phyloP scores from a whole-genome alignment of 2,329 filamentous ascomycete genomes.

The Trichoderma semiorbis region DNA sequence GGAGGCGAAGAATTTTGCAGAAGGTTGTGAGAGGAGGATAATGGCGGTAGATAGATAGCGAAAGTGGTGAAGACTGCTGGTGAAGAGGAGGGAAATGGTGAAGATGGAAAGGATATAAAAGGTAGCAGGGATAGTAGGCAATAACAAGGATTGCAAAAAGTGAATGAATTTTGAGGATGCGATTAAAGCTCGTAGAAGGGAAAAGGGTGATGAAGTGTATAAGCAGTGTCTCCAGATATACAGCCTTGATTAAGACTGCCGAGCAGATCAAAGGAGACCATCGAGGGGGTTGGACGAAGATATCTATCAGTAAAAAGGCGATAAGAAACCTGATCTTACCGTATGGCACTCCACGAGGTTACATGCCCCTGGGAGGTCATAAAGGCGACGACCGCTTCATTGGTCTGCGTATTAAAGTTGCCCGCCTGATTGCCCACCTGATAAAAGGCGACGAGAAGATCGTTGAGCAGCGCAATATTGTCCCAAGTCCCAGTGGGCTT shows the following conservation, averaged over 20 bases:
- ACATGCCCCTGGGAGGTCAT: slow-evolving; percentile 32
- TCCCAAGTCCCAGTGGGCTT: slow-evolving; percentile 28
- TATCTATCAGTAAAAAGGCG: neutral
- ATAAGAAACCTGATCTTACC: slow-evolving; percentile 32
- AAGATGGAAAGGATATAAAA: neutral
- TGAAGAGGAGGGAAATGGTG: too few relatives aligned
- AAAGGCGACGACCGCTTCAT: slow-evolving; percentile 32
- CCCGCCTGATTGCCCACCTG: slow-evolving; percentile 26
- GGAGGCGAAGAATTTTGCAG: neutral
- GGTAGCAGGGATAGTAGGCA: neutral
- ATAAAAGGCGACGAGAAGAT: slow-evolving; percentile 35
- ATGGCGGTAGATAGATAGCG: neutral
- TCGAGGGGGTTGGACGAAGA: neutral
- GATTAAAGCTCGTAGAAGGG: neutral
- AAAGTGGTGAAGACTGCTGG: neutral
- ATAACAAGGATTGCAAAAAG: neutral
- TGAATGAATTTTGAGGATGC: neutral
- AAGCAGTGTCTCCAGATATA: neutral
- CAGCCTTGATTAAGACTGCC: neutral
- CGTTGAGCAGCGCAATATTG: slow-evolving; percentile 32
- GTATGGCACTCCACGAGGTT: slow-evolving; percentile 45
- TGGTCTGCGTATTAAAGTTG: slow-evolving; percentile 29
- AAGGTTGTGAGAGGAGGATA: neutral
- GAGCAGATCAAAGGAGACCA: accelerated
- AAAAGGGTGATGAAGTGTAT: neutral